phyloP scores from a whole-genome alignment of 2,329 filamentous ascomycete species.

The Cladosporium sp. region DNA sequence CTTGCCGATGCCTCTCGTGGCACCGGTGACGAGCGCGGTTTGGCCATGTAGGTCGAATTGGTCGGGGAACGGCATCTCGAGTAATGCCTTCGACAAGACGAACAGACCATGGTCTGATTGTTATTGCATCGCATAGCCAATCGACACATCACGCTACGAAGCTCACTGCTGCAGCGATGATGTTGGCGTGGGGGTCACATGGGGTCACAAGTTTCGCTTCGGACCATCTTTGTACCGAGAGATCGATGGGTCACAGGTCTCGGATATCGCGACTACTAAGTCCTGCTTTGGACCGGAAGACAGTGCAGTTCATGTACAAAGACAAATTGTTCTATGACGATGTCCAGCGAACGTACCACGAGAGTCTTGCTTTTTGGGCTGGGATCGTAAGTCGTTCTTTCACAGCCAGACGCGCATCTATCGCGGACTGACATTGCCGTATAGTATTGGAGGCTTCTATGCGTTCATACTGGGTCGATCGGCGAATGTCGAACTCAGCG shows the following conservation, averaged over 20 bases:
- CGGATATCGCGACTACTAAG: background rate
- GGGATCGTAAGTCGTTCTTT: conserved; percentile 46
- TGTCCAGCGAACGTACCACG: background rate
- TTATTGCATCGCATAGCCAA: background rate
- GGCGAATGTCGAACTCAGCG: conserved; percentile 43
- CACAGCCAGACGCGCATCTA: background rate
- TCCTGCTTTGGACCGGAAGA: background rate
- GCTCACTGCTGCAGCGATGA: background rate
- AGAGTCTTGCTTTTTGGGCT: conserved; percentile 54
- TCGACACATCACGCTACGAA: background rate
- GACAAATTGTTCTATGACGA: background rate
- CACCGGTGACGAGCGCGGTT: conserved; percentile 51
- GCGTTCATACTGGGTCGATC: conserved; percentile 53
- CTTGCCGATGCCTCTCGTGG: conserved; percentile 53
- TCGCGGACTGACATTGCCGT: background rate
- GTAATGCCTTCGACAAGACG: too few species aligned
- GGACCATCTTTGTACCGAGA: background rate
- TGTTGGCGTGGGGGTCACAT: conserved; percentile 5
- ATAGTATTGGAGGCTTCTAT: conserved; percentile 59
- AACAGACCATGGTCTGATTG: background rate
- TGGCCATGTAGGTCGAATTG: conserved; percentile 52
- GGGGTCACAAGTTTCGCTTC: background rate
- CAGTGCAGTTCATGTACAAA: background rate
- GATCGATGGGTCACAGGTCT: background rate
- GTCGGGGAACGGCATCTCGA: conserved; percentile 41